Conservation (phyloP, 345 rosid genomes). For the Fremontodendron californicum region DNA sequence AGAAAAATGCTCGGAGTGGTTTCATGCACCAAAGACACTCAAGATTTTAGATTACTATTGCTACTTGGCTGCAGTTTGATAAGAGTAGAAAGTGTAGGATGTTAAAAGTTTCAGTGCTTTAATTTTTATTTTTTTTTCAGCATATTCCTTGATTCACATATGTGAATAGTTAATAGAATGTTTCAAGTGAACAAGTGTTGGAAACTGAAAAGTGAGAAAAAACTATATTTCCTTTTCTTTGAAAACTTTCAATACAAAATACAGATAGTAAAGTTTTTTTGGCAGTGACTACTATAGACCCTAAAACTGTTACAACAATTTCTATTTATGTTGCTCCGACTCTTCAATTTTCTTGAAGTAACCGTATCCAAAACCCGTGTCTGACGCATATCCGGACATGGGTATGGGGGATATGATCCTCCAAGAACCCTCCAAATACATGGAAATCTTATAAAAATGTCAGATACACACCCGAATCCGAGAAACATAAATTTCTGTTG, state of each 20-base stretch:
- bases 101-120: background rate
- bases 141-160: background rate
- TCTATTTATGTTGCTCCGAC: too few relatives aligned
- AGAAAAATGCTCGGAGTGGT: background rate
- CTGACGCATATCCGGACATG: too few relatives aligned
- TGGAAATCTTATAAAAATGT: too few relatives aligned
- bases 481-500: too few relatives aligned
- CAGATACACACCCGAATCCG: too few relatives aligned
- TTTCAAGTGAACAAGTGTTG: background rate
- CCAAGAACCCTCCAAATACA: too few relatives aligned
- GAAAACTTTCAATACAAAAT: background rate
- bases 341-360: too few relatives aligned
- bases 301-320: background rate
- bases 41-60: background rate
- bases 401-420: too few relatives aligned
- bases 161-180: background rate
- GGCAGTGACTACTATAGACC: too few relatives aligned
- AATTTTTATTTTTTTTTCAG: too few relatives aligned
- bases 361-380: too few relatives aligned
- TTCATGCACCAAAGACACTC: background rate
- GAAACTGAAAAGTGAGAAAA: background rate
- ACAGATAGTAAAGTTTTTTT: too few relatives aligned
- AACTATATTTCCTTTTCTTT: background rate
- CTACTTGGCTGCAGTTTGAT: background rate
- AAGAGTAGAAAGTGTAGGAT: background rate